Evolutionary conservation across 1,284 basidiomycete genomes (phyloP).

Genomic region (Cutaneotrichosporon sp.): DNA sequence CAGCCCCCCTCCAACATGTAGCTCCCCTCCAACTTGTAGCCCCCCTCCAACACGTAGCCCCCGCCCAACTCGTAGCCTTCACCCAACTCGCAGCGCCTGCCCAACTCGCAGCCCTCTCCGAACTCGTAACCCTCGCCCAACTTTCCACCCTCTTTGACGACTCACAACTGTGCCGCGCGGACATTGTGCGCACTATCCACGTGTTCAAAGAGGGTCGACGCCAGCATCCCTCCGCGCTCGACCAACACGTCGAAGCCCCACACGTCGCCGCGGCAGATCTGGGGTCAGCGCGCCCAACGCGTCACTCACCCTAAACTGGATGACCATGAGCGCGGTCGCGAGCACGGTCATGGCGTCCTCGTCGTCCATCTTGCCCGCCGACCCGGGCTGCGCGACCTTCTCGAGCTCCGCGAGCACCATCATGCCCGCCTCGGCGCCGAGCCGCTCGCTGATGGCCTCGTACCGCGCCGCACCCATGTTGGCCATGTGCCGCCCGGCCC

Average conservation of each 20-base stretch:
- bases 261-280: slow-evolving; percentile 3
- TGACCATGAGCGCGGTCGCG: slow-evolving; percentile 2
- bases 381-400: not conserved
- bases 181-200: slow-evolving; percentile 4
- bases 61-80: no score
- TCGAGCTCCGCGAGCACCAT: slow-evolving; percentile 2
- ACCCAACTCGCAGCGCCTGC: no score
- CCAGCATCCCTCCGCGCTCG: not conserved
- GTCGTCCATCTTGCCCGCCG: not conserved
- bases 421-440: slow-evolving; percentile 1
- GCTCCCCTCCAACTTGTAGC: no score
- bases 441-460: slow-evolving; percentile 5
- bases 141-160: no score
- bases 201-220: not conserved
- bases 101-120: no score
- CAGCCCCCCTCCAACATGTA: no score
- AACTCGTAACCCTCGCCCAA: no score
- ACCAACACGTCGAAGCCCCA: slow-evolving; percentile 4
- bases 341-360: slow-evolving; percentile 8
- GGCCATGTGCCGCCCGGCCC: slow-evolving; percentile 3
- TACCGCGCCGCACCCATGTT: not conserved
- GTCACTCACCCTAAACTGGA: slow-evolving; percentile 1
- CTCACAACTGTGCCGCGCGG: slow-evolving; percentile 2
- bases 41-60: no score
- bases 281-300: not conserved